Evolutionary conservation across 139 green algal species (phyloP).

Genomic region (Spirogloea muscicola): DNA sequence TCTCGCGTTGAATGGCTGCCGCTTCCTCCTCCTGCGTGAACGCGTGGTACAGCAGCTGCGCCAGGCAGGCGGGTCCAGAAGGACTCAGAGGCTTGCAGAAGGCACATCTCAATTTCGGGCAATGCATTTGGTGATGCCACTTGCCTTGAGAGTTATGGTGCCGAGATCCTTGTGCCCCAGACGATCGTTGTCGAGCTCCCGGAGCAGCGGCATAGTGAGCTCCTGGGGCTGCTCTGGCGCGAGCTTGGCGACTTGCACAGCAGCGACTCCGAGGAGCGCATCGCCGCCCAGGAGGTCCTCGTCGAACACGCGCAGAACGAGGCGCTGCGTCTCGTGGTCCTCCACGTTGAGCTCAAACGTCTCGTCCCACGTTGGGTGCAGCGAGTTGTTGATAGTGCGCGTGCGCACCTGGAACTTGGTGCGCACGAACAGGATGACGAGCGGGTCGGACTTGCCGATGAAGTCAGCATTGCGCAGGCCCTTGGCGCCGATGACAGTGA

Average conservation of each 20-base stretch:
- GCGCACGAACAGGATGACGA: conserved; percentile 16
- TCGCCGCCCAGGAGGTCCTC: background rate
- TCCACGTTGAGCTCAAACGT: conserved; percentile 40
- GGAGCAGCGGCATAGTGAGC: background rate
- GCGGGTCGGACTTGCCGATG: conserved; percentile 39
- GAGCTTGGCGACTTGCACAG: background rate
- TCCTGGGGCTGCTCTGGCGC: background rate
- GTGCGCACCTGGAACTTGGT: background rate
- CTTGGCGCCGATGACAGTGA: conserved; percentile 13
- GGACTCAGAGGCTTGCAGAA: background rate
- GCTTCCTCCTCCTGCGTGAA: background rate
- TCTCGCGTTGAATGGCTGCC: background rate
- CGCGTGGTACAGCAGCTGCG: conserved; percentile 13
- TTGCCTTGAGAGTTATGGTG: conserved; percentile 1
- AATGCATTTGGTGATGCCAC: background rate
- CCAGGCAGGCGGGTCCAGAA: background rate
- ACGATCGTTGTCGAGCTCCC: background rate
- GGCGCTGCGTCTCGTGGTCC: conserved; percentile 7
- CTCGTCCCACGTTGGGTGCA: conserved; percentile 40
- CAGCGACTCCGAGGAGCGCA: background rate
- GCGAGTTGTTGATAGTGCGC: conserved; percentile 16
- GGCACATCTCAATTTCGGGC: background rate
- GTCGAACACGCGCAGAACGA: background rate
- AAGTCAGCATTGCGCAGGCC: conserved; percentile 22
- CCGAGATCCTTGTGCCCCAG: background rate